Evolutionary conservation across 2,329 filamentous ascomycete genomes (phyloP).

Genomic region (Fusarium begoniae): DNA sequence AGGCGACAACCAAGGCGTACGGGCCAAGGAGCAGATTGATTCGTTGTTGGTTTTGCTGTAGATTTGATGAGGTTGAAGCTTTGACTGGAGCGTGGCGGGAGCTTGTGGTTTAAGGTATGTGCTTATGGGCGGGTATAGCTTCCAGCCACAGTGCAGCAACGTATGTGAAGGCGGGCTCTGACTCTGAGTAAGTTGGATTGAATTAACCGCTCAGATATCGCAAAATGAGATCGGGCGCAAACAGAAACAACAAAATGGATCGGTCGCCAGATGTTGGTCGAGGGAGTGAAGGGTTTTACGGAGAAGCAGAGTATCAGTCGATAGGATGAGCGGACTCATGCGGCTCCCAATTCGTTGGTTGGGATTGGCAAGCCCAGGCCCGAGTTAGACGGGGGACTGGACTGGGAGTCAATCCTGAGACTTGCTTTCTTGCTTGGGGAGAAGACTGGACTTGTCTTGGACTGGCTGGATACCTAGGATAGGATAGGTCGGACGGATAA

Average conservation of each 20-base stretch:
- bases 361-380: conserved; percentile 30
- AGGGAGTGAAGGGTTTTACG: conserved; percentile 42
- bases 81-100: conserved; percentile 29
- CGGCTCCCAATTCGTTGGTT: conserved; percentile 44
- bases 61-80: conserved; percentile 38
- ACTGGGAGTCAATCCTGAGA: conserved; percentile 34
- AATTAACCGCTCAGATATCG: conserved; percentile 8
- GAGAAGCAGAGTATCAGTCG: conserved; percentile 39
- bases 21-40: conserved; percentile 22
- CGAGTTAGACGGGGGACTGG: conserved; percentile 31
- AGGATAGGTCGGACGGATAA: neutral
- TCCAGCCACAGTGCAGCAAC: conserved; percentile 22
- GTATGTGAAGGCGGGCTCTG: conserved; percentile 1
- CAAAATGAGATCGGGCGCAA: conserved; percentile 16
- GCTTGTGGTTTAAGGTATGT: conserved; percentile 2
- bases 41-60: conserved; percentile 20
- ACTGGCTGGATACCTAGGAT: neutral
- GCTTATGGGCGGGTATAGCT: neutral
- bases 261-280: conserved; percentile 30
- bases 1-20: conserved; percentile 15
- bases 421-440: conserved; percentile 13
- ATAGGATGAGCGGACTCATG: conserved; percentile 40
- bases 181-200: neutral
- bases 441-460: neutral
- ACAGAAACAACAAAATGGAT: conserved; percentile 7